These are phyloP conservation scores for Pseudozyma hubeiensis DNA, from an alignment of 1,284 basidiomycete species.

Conservation along the genomic window DNA sequence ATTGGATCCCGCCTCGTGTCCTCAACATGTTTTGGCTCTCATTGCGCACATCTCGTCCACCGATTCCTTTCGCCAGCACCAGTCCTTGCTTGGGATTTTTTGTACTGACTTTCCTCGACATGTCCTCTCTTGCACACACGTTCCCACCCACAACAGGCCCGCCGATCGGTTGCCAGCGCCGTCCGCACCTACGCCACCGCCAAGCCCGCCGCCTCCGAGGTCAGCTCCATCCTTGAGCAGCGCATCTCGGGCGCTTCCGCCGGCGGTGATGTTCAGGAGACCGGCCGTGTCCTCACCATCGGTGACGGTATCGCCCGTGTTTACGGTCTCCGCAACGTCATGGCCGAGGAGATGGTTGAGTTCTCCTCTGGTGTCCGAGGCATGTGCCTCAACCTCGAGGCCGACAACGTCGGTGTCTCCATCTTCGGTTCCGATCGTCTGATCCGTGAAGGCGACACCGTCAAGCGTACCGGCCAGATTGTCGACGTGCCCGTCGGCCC, in stretches of 20 bases:
- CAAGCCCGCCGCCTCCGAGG: slow-evolving; percentile 98
- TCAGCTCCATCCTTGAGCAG: slow-evolving; percentile 97
- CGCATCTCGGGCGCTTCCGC: slow-evolving; percentile 92
- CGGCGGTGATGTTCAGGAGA: slow-evolving; percentile 96
- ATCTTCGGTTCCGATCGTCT: slow-evolving; percentile 99
- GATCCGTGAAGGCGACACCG: slow-evolving; percentile 99
- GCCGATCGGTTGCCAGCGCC: slow-evolving; percentile 72
- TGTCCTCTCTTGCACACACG: not conserved
- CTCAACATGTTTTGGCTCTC: not conserved
- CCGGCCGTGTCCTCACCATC: slow-evolving; percentile 97
- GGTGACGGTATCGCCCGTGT: slow-evolving; percentile 99
- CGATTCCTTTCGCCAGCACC: too few relatives aligned
- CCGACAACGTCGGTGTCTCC: slow-evolving; percentile 99
- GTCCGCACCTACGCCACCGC: slow-evolving; percentile 87
- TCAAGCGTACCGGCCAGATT: slow-evolving; percentile 99
- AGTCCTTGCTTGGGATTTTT: not conserved
- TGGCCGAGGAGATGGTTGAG: slow-evolving; percentile 99
- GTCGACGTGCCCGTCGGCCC: slow-evolving; percentile 99
- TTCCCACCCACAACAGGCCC: slow-evolving; percentile 68
- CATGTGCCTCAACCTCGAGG: slow-evolving; percentile 99
- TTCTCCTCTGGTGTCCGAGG: slow-evolving; percentile 92
- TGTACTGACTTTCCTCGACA: slow-evolving; percentile 7
- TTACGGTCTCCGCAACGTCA: slow-evolving; percentile 83
- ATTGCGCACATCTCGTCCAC: slow-evolving; percentile 1
- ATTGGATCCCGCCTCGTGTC: too few relatives aligned